A percentile compares a stretch with the other conserved stretches of the same genome.
Conservation (phyloP, 164 flowering plant species). For the Platanus orientalis region DNA sequence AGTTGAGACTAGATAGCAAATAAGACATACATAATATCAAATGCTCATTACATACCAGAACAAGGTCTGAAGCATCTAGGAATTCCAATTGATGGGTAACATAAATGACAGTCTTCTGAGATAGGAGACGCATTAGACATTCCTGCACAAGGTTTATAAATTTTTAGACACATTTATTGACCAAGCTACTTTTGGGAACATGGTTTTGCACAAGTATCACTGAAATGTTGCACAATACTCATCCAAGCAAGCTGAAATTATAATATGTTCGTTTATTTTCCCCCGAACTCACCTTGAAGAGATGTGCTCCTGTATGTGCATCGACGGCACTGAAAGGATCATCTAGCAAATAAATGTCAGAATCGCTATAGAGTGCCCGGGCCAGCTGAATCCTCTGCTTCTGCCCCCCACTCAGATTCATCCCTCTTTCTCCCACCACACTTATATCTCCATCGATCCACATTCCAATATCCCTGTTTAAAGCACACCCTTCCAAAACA, state of each 20-base stretch:
- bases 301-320: constrained; percentile 79
- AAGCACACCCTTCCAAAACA: constrained; percentile 67
- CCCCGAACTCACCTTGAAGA: constrained; percentile 83
- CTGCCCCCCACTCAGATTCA: constrained; percentile 86
- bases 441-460: constrained; percentile 61
- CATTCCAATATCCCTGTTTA: constrained; percentile 56
- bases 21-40: background rate
- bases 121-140: constrained; percentile 53
- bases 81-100: constrained; percentile 86
- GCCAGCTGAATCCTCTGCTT: constrained; percentile 85
- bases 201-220: background rate
- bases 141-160: constrained; percentile 38
- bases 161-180: background rate
- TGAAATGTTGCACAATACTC: background rate
- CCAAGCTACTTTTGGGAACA: background rate
- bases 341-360: constrained; percentile 74
- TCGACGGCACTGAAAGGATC: constrained; percentile 95
- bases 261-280: constrained; percentile 10
- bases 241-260: background rate
- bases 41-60: constrained; percentile 44
- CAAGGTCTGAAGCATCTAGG: constrained; percentile 66
- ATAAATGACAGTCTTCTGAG: constrained; percentile 63
- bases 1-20: background rate
- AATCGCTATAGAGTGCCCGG: constrained; percentile 60
- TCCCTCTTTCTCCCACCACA: constrained; percentile 73